Base-by-base conservation (phyloP, 352 stramenopile genomes). In the Phytophthora boehmeriae region DNA sequence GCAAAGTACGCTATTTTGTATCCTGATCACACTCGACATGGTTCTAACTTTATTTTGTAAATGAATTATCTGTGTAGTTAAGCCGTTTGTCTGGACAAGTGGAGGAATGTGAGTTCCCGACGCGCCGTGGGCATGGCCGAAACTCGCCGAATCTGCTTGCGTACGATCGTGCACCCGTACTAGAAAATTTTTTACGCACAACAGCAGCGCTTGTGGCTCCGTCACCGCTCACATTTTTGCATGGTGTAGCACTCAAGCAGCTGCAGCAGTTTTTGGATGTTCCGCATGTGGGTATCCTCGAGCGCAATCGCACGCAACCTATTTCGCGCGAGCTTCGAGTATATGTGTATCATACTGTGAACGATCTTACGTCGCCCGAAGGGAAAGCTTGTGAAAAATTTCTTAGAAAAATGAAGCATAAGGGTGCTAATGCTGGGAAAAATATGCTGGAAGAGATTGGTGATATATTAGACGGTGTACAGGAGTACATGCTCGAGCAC, bases 401-500 rank as follows among this genome's bases (percentile, higher is more conserved):
- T 61, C 53, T 92, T 6, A 34, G 54, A 5, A 93, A 93, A 60
- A 67, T 88, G 43, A 75, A 72, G 43, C 64, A 73, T 9, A 78
- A 65, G 48, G 71, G 70, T 14, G 71, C 78, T 0, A 80, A 78
- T 13, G 59, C 66, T 9, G 67, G 72, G 17, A 83, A 81, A 53
- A 87, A 86, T 48, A 35, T 90, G 30, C 49, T 95, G 9, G 76
- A 95, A 51, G 82, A 90, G 52, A 76, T 93, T 11, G 86, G 82
- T 5, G 78, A 89, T 8, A 88, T 93, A 50, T 75, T 95, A 28
- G 86, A 95, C 45, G 82, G 73, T 34, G 80, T 95, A 8, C 86
- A 95, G 62, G 82, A 92, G 61, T 93, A 95, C 38, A 95, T 95
- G 86, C 77, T 95, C 2, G 82, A 93, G 55, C 84, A 95, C 45